Percentiles rank a stretch among this genome's conserved stretches.
These are phyloP conservation scores for Athelia psychrophila DNA, from an alignment of 1,284 basidiomycete genomes.

Conservation along the genomic window DNA sequence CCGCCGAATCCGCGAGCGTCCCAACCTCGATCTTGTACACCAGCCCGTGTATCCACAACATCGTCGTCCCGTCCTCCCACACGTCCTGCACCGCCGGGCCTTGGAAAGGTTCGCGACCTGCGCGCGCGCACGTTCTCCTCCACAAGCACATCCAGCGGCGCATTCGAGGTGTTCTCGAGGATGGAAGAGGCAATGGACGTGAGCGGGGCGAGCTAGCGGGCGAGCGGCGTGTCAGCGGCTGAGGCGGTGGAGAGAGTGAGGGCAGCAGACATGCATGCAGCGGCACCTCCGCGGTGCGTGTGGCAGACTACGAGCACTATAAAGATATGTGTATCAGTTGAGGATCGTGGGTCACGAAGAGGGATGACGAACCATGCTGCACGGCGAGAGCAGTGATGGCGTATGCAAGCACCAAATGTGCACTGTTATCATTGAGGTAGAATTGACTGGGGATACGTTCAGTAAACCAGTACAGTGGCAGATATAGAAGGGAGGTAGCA, in stretches of 20 bases:
- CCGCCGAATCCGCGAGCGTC: slow-evolving; percentile 63
- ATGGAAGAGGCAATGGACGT: slow-evolving; percentile 54
- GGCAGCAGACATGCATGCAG: slow-evolving; percentile 48
- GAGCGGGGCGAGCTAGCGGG: slow-evolving; percentile 73
- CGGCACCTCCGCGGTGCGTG: slow-evolving; percentile 77
- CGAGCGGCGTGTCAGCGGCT: slow-evolving; percentile 44
- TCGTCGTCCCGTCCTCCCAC: slow-evolving; percentile 63
- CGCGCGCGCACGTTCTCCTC: slow-evolving; percentile 69
- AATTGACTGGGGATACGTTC: slow-evolving; percentile 58
- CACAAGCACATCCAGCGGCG: slow-evolving; percentile 60
- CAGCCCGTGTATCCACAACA: slow-evolving; percentile 79
- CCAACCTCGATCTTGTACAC: slow-evolving; percentile 78
- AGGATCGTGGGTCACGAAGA: slow-evolving; percentile 13
- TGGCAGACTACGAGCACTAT: slow-evolving; percentile 82
- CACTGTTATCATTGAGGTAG: slow-evolving; percentile 75
- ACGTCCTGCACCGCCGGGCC: slow-evolving; percentile 64
- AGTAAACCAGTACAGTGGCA: slow-evolving; percentile 20
- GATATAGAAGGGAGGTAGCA: slow-evolving; percentile 42
- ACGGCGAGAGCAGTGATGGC: slow-evolving; percentile 80
- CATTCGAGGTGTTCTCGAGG: slow-evolving; percentile 23
- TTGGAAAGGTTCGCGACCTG: slow-evolving; percentile 77
- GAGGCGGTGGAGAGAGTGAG: slow-evolving; percentile 3
- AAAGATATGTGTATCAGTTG: slow-evolving; percentile 5
- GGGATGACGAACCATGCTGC: slow-evolving; percentile 64
- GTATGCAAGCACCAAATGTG: slow-evolving; percentile 77